These are phyloP conservation scores for Nannochloropsis oceanica DNA, from an alignment of 108 stramenopile genomes.

Conservation along the genomic window DNA sequence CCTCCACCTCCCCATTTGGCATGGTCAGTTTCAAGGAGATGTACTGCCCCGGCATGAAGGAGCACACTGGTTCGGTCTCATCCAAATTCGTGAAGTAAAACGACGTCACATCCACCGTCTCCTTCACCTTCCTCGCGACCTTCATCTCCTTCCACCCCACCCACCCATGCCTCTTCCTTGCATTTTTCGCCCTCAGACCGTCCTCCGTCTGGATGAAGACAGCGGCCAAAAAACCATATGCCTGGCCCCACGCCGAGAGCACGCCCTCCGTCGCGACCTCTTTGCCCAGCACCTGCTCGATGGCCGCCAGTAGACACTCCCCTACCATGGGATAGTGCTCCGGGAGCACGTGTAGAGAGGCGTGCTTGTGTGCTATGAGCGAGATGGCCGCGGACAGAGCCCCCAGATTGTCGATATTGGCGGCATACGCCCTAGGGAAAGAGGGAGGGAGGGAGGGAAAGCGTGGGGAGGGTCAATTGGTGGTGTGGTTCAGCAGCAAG, in stretches of 20 bases:
- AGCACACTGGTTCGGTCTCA: neutral
- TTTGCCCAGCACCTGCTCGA: slow-evolving; percentile 14
- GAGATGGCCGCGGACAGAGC: slow-evolving; percentile 2
- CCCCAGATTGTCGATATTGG: slow-evolving; percentile 18
- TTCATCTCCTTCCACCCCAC: slow-evolving; percentile 3
- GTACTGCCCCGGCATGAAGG: neutral
- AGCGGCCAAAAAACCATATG: slow-evolving; percentile 1
- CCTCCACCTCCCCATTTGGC: neutral
- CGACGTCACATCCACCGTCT: neutral
- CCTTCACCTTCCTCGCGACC: neutral
- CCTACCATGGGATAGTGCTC: slow-evolving; percentile 28
- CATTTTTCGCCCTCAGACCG: neutral
- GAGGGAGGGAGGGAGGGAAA: no score
- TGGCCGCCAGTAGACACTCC: slow-evolving; percentile 13
- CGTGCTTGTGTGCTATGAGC: slow-evolving; percentile 10
- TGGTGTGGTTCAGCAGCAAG: no score
- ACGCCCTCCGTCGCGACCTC: slow-evolving; percentile 12
- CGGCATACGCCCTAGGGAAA: slow-evolving; percentile 2
- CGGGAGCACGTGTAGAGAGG: slow-evolving; percentile 16
- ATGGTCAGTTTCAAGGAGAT: slow-evolving; percentile 1
- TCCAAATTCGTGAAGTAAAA: neutral
- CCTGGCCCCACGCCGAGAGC: slow-evolving; percentile 5
- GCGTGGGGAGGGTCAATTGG: no score
- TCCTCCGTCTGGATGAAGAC: slow-evolving; percentile 26
- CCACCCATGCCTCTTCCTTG: slow-evolving; percentile 9